These are phyloP conservation scores for Martiniozyma abietophila DNA, from an alignment of 805 yeast genomes.

Conservation along the genomic window DNA sequence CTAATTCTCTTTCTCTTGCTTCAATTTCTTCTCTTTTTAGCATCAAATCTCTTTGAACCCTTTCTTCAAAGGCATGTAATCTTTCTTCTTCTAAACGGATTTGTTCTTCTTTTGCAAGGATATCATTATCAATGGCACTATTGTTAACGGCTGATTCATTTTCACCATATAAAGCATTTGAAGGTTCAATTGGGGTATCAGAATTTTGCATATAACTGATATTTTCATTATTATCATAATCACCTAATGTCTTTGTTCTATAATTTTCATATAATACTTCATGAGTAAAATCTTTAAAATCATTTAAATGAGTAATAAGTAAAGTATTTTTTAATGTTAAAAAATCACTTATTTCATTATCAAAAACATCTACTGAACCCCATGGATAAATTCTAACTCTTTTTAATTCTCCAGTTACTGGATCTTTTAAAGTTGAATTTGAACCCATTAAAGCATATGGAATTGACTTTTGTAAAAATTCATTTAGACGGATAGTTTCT, in stretches of 20 bases:
- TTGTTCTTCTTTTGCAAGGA: constrained; percentile 65
- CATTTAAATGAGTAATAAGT: constrained; percentile 76
- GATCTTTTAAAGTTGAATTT: constrained; percentile 30
- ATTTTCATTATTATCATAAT: constrained; percentile 3
- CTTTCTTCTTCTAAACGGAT: constrained; percentile 84
- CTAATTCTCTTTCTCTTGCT: constrained; percentile 77
- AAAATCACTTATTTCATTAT: constrained; percentile 70
- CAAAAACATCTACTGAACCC: constrained; percentile 54
- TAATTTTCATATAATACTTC: constrained; percentile 81
- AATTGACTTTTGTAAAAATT: constrained; percentile 34
- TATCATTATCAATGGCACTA: constrained; percentile 5
- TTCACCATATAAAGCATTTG: constrained; percentile 5
- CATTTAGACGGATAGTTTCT: constrained; percentile 24
- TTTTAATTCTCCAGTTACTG: constrained; percentile 27
- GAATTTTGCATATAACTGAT: constrained; percentile 3
- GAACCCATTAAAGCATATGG: constrained; percentile 67
- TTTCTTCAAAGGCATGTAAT: constrained; percentile 73
- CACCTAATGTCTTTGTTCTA: constrained; percentile 51
- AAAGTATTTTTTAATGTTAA: constrained; percentile 70
- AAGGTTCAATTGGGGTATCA: constrained; percentile 6
- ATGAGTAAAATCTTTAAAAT: constrained; percentile 81
- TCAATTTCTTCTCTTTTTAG: constrained; percentile 74
- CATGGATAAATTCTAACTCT: constrained; percentile 56
- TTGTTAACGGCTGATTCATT: constrained; percentile 1
- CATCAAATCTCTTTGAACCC: constrained; percentile 80